These are phyloP conservation scores for Russula griseocarnosa DNA, from an alignment of 768 basidiomycete genomes.

Conservation along the genomic window DNA sequence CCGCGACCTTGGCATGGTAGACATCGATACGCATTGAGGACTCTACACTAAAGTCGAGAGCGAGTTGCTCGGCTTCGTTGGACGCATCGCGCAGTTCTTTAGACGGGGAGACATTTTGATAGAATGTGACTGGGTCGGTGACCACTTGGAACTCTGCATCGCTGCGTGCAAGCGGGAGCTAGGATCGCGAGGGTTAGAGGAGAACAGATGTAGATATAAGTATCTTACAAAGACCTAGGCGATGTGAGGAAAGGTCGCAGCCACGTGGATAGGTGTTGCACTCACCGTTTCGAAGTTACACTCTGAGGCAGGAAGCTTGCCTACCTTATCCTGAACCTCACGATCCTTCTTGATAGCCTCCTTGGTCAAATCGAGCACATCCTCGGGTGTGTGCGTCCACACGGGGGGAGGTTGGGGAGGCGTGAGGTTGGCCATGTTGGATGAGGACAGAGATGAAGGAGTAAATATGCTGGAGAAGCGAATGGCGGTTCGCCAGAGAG, in stretches of 20 bases:
- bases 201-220: constrained; percentile 15
- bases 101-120: constrained; percentile 42
- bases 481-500: background rate
- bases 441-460: background rate
- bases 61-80: constrained; percentile 64
- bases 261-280: constrained; percentile 9
- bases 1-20: constrained; percentile 65
- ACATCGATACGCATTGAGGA: constrained; percentile 79
- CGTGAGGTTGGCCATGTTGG: constrained; percentile 45
- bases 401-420: constrained; percentile 63
- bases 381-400: constrained; percentile 64
- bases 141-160: constrained; percentile 52
- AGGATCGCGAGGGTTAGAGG: constrained; percentile 28
- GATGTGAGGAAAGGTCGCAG: constrained; percentile 31
- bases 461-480: constrained; percentile 22
- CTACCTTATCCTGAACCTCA: constrained; percentile 54
- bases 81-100: constrained; percentile 81
- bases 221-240: constrained; percentile 63
- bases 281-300: constrained; percentile 66
- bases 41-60: constrained; percentile 71
- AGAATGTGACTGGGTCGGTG: constrained; percentile 55
- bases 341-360: constrained; percentile 56
- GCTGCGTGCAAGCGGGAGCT: constrained; percentile 58
- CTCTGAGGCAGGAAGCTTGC: constrained; percentile 50
- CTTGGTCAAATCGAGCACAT: constrained; percentile 48